phyloP scores from a whole-genome alignment of 2,329 filamentous ascomycete genomes.

The Pseudogymnoascus sp. region DNA sequence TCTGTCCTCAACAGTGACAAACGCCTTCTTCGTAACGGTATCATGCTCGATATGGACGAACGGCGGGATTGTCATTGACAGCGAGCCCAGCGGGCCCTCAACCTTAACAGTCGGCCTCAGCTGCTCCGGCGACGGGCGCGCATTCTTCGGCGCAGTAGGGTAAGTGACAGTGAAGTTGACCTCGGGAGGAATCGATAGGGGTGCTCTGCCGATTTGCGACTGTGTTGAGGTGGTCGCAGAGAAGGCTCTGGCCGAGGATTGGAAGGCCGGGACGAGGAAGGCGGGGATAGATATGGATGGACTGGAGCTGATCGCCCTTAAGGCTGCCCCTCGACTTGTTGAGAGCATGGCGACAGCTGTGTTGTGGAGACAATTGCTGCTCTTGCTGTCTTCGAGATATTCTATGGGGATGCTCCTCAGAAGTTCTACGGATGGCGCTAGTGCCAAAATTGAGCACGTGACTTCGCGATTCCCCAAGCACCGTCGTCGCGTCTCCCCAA shows the following conservation, averaged over 20 bases:
- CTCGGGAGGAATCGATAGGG: conserved; percentile 74
- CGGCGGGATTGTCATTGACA: conserved; percentile 71
- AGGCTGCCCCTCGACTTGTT: conserved; percentile 53
- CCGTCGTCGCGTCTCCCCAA: neutral
- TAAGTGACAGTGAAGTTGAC: conserved; percentile 71
- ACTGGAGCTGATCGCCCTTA: conserved; percentile 48
- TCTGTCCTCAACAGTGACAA: conserved; percentile 63
- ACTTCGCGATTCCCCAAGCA: neutral
- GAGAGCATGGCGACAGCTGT: conserved; percentile 52
- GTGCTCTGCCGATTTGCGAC: conserved; percentile 81
- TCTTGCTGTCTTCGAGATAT: conserved; percentile 10
- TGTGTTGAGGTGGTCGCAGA: conserved; percentile 59
- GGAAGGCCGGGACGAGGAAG: conserved; percentile 70
- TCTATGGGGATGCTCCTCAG: conserved; percentile 8
- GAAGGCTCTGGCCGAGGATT: conserved; percentile 52
- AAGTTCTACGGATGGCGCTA: conserved; percentile 6
- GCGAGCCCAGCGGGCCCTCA: conserved; percentile 72
- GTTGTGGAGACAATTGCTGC: conserved; percentile 12
- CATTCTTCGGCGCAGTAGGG: conserved; percentile 33
- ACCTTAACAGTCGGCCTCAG: conserved; percentile 64
- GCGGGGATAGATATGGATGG: conserved; percentile 54
- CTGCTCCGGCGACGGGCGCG: conserved; percentile 41
- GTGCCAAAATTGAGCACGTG: neutral
- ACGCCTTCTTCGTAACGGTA: conserved; percentile 53
- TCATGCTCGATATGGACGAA: conserved; percentile 72